Conservation (phyloP, 2,329 filamentous ascomycete genomes). For the Stachybotrys chartarum region DNA sequence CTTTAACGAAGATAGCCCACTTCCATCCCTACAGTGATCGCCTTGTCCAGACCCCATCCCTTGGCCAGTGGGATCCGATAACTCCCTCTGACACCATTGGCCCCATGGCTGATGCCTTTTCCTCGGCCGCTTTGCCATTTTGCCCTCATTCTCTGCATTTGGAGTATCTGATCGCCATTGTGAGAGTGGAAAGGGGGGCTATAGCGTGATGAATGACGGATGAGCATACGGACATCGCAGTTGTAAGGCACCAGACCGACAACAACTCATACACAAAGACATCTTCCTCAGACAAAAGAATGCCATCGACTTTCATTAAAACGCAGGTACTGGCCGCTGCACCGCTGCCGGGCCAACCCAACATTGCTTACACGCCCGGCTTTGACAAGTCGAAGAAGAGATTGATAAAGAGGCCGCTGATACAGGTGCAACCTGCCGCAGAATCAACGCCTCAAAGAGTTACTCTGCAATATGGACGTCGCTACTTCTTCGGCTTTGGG, state of each 20-base stretch:
- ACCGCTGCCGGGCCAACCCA: slow-evolving; percentile 41
- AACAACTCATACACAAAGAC: too few relatives aligned
- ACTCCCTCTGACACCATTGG: not conserved
- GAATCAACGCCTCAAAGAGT: slow-evolving; percentile 41
- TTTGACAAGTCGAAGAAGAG: slow-evolving; percentile 33
- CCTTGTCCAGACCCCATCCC: not conserved
- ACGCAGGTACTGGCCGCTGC: not conserved
- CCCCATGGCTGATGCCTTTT: not conserved
- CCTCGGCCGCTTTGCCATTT: not conserved
- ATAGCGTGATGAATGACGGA: too few relatives aligned
- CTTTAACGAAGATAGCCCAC: too few relatives aligned
- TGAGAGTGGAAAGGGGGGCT: too few relatives aligned
- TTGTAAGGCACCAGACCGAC: too few relatives aligned
- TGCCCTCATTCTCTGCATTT: not conserved
- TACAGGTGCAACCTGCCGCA: slow-evolving; percentile 47
- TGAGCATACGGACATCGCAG: too few relatives aligned
- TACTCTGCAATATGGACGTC: slow-evolving; percentile 53
- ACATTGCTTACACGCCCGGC: slow-evolving; percentile 51
- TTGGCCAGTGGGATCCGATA: not conserved
- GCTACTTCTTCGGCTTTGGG: slow-evolving; percentile 51
- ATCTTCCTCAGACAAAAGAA: not conserved
- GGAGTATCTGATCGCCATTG: not conserved
- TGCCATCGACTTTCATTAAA: slow-evolving; percentile 1
- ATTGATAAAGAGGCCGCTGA: slow-evolving; percentile 42
- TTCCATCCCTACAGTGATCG: not conserved